Evolutionary conservation across 768 basidiomycete species (phyloP).

Genomic region (Mrakia hoshinonis): DNA sequence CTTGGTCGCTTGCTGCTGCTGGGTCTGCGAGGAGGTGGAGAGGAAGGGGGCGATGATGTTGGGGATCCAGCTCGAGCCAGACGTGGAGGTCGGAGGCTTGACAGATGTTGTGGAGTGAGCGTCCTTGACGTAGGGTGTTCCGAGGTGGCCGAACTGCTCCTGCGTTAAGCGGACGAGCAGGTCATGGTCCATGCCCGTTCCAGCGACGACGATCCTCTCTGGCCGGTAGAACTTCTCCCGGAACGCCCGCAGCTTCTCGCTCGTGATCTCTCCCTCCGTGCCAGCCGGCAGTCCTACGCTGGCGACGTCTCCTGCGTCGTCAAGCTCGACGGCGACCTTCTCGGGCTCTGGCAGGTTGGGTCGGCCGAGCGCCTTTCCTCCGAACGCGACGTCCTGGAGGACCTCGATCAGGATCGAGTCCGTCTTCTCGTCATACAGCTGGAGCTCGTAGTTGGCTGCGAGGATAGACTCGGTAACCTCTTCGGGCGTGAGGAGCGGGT

Average conservation of each 20-base stretch:
- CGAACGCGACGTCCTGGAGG: constrained; percentile 77
- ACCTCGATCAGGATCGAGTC: constrained; percentile 89
- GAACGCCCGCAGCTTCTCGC: constrained; percentile 46
- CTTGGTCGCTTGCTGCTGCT: constrained; percentile 9
- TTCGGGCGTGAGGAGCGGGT: constrained; percentile 62
- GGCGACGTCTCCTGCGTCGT: neutral
- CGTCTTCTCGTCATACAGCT: constrained; percentile 78
- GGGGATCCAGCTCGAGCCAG: constrained; percentile 30
- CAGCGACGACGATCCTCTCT: constrained; percentile 90
- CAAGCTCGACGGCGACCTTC: constrained; percentile 8
- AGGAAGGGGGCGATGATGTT: constrained; percentile 30
- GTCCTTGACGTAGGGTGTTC: neutral
- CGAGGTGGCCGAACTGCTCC: constrained; percentile 62
- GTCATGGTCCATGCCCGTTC: constrained; percentile 83
- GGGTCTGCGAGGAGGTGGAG: constrained; percentile 12
- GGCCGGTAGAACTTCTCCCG: constrained; percentile 53
- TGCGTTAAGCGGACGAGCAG: constrained; percentile 77
- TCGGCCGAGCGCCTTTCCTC: constrained; percentile 72
- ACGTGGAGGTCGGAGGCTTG: constrained; percentile 30
- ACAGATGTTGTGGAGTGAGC: neutral
- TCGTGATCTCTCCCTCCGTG: constrained; percentile 52
- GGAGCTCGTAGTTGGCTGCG: constrained; percentile 80
- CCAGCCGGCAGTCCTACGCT: neutral
- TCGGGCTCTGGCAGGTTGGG: constrained; percentile 54
- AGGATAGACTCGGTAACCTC: constrained; percentile 77